Base-by-base conservation (phyloP, 2,329 filamentous ascomycete species). In the Chaetomium globosum region DNA sequence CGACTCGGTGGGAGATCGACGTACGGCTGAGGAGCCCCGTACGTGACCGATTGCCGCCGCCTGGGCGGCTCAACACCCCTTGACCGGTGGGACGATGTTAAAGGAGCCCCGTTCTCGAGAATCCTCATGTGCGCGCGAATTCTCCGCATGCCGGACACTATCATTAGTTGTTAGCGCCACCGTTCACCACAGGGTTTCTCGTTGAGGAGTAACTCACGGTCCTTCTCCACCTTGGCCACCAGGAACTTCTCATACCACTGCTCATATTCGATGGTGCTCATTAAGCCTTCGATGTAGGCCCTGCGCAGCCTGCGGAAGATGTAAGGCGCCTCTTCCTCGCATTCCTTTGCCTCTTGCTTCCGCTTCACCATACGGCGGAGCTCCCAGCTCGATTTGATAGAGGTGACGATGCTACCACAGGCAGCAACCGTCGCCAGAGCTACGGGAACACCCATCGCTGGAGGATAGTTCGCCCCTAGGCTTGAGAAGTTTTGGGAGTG, bases 301-400 rank as follows among this genome's bases (percentile, higher is more conserved):
- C 62, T 59, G 26, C 67, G 66, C 57, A 71, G 61, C 59, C 65
- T 65, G 19, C 69, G 66, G 56, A 71, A 71, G 30, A 71, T 39
- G 58, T 67, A 65, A 1, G 65, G 68, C 12, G 69, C 67, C 49
- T 69, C 69, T 19, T 72, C 71, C 12, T 71, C 69, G 21, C 64
- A 67, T 48, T 68, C 65, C 39, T 59, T 66, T 10, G 65, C 58
- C 57, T 73, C 71, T 26, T 70, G 65, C 67, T 74, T 74, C 53
- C 67, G 67, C 67, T 71, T 72, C 48, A 73, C 59, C 73, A 74
- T 74, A 13, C 72, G 70, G 12, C 70, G 69, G 26, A 74, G 71
- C 67, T 74, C 73, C 72, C 71, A 74, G 59, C 69, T 68, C 10
- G 73, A 74, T 64, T 74, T 74, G 66, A 74, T 68, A 19, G 72